Evolutionary conservation across 257 asterid species (phyloP).

Genomic region (Primulina tabacum): DNA sequence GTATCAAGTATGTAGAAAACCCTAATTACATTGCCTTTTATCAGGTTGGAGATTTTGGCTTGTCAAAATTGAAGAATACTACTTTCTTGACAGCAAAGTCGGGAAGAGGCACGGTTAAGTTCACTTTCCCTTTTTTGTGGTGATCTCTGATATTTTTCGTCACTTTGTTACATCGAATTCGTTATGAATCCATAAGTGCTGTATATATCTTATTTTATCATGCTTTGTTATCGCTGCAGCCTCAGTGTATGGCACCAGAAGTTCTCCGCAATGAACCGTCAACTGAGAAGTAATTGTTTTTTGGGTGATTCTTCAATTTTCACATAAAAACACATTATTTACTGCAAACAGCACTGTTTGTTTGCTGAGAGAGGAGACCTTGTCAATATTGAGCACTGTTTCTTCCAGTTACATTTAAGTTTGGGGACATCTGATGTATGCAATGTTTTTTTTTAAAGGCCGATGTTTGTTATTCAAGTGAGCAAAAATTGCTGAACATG

Average conservation of each 20-base stretch:
- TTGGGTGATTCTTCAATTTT: conserved; percentile 1
- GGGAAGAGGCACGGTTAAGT: conserved; percentile 70
- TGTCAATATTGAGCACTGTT: neutral
- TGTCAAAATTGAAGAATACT: conserved; percentile 57
- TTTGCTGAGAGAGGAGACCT: neutral
- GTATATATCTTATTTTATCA: conserved; percentile 8
- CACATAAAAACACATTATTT: neutral
- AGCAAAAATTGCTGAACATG: neutral
- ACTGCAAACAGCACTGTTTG: neutral
- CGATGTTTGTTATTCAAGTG: neutral
- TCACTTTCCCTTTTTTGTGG: conserved; percentile 5
- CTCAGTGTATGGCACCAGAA: conserved; percentile 96
- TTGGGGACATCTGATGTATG: neutral
- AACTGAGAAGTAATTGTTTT: conserved; percentile 60
- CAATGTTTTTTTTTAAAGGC: too few species aligned
- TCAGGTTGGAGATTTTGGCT: conserved; percentile 82
- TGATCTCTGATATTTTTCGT: neutral
- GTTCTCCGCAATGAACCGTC: conserved; percentile 72
- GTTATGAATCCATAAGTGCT: neutral
- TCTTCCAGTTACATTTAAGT: neutral
- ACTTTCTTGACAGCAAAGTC: conserved; percentile 60
- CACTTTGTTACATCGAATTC: neutral
- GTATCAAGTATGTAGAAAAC: neutral
- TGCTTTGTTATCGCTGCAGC: conserved; percentile 40
- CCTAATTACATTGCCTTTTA: neutral